Conservation (phyloP, 805 yeast species). For the Limtongia smithiae region DNA sequence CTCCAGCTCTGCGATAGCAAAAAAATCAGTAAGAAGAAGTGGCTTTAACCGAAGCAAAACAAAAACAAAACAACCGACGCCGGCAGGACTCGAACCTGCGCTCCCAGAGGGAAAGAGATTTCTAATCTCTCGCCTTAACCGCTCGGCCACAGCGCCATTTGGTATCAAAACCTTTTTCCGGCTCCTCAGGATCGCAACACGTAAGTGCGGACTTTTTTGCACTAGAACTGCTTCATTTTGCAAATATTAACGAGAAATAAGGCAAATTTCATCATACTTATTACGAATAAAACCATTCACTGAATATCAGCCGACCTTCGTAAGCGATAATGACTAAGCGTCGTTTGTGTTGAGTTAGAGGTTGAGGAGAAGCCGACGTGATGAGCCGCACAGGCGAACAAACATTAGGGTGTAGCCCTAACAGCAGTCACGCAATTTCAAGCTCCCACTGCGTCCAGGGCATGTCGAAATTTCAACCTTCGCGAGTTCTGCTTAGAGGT, state of each 20-base stretch:
- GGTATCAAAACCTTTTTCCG: neutral
- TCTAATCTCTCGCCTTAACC: slow-evolving; percentile 43
- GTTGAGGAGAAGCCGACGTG: too few species aligned
- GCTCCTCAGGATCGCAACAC: neutral
- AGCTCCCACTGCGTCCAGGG: too few species aligned
- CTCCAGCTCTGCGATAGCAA: too few species aligned
- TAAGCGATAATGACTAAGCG: too few species aligned
- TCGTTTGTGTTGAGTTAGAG: too few species aligned
- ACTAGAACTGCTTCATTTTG: neutral
- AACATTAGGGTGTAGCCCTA: too few species aligned
- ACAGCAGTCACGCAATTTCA: slow-evolving; percentile 2
- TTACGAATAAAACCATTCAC: too few species aligned
- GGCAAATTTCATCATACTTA: neutral
- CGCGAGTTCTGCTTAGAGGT: too few species aligned
- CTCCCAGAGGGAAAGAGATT: slow-evolving; percentile 42
- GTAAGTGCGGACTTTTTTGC: too few species aligned
- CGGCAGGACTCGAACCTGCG: slow-evolving; percentile 43
- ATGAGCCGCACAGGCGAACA: too few species aligned
- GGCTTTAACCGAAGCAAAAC: slow-evolving; percentile 1
- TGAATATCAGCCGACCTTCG: too few species aligned
- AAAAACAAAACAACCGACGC: slow-evolving; percentile 35
- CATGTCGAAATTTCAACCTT: neutral
- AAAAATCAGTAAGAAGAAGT: neutral
- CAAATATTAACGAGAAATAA: neutral
- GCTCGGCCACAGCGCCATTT: slow-evolving; percentile 40